phyloP scores from a whole-genome alignment of 495 filamentous ascomycete genomes.

The Penicillium goetzii region DNA sequence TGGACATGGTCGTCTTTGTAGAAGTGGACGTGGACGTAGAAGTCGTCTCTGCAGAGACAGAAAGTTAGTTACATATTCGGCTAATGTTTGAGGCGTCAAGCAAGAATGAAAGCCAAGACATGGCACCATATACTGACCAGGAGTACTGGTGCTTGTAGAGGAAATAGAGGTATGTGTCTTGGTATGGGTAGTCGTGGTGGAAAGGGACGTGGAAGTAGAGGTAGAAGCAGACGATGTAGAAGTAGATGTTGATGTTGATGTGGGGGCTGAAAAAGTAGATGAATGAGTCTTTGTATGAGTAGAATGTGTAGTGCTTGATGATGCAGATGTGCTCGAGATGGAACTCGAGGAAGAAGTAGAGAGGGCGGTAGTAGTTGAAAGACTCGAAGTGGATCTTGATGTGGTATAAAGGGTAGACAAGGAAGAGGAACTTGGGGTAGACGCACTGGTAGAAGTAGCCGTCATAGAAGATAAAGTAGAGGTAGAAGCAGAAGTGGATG shows the following conservation, averaged over 20 bases:
- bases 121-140: slow-evolving; percentile 28
- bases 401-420: slow-evolving; percentile 6
- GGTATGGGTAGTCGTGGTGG: slow-evolving; percentile 2
- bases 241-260: slow-evolving; percentile 10
- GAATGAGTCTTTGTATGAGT: slow-evolving; percentile 16
- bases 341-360: slow-evolving; percentile 11
- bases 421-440: slow-evolving; percentile 17
- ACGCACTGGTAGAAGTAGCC: slow-evolving; percentile 25
- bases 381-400: not conserved
- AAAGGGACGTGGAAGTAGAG: slow-evolving; percentile 3
- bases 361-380: not conserved
- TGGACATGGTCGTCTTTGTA: slow-evolving; percentile 24
- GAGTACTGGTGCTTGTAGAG: slow-evolving; percentile 21
- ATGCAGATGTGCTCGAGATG: slow-evolving; percentile 15
- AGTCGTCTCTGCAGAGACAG: not conserved
- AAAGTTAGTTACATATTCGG: not conserved
- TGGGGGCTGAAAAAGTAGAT: slow-evolving; percentile 10
- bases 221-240: slow-evolving; percentile 9
- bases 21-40: slow-evolving; percentile 20
- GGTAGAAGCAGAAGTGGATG: slow-evolving; percentile 28
- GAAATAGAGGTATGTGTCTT: slow-evolving; percentile 7
- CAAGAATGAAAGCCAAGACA: slow-evolving; percentile 12
- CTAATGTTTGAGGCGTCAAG: not conserved
- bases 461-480: slow-evolving; percentile 32
- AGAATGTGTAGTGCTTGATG: slow-evolving; percentile 9